Conservation (phyloP, 2,329 filamentous ascomycete species). For the Cytospora chrysosperma region DNA sequence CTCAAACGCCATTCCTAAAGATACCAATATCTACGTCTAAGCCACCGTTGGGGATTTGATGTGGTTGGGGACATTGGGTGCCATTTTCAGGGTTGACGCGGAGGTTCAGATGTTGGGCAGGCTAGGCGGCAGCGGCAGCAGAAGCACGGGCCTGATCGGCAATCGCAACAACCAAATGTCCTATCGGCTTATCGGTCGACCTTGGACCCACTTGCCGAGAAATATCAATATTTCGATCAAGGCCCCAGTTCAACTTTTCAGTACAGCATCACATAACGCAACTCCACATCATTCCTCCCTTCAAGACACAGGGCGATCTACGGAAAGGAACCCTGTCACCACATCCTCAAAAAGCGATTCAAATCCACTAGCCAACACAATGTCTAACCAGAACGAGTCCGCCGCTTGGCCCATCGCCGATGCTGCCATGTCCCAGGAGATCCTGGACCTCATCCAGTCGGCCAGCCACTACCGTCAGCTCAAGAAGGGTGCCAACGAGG, state of each 20-base stretch:
- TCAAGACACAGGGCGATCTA: slow-evolving; percentile 53
- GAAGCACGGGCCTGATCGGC: not conserved
- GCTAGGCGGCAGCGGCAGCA: no score
- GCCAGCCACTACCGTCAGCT: slow-evolving; percentile 69
- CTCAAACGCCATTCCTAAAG: no score
- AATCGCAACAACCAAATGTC: slow-evolving; percentile 11
- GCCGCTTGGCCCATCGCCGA: slow-evolving; percentile 71
- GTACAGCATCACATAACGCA: slow-evolving; percentile 1
- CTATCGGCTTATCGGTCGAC: slow-evolving; percentile 22
- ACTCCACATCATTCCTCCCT: not conserved
- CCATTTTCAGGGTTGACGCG: no score
- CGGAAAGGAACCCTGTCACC: slow-evolving; percentile 58
- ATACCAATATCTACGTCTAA: no score
- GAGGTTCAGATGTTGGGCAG: not conserved
- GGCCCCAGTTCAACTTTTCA: slow-evolving; percentile 6
- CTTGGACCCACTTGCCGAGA: slow-evolving; percentile 13
- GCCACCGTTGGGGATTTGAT: no score
- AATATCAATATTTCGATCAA: not conserved
- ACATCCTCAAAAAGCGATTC: not conserved
- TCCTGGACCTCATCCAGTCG: slow-evolving; percentile 80
- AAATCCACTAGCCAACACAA: slow-evolving; percentile 24
- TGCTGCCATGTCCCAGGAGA: slow-evolving; percentile 52
- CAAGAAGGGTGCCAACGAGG: slow-evolving; percentile 87
- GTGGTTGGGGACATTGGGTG: no score
- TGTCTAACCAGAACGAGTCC: slow-evolving; percentile 35